phyloP scores from a whole-genome alignment of 352 stramenopile genomes.

The Phytophthora sansomeana region DNA sequence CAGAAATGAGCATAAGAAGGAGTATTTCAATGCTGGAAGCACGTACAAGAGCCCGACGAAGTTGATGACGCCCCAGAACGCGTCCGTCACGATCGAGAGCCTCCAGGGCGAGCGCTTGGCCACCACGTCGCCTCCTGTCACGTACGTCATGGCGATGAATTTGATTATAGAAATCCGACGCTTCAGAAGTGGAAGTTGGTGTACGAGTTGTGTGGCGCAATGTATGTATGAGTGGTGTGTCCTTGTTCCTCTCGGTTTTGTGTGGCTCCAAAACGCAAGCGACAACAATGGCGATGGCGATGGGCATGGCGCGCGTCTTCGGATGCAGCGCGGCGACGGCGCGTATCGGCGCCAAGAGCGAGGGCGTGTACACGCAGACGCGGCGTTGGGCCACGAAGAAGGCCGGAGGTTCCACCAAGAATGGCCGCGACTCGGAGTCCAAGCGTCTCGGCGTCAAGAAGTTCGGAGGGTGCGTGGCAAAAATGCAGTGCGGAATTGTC shows the following conservation, averaged over 20 bases:
- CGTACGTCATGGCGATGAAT: constrained; percentile 60
- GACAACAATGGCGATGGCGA: constrained; percentile 71
- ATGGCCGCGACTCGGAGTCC: constrained; percentile 97
- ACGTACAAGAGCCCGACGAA: constrained; percentile 84
- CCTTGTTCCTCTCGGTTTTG: too few species aligned
- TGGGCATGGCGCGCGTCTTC: constrained; percentile 77
- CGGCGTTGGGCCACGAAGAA: constrained; percentile 95
- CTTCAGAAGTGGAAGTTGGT: constrained; percentile 10
- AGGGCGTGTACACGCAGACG: constrained; percentile 62
- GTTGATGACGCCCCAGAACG: constrained; percentile 78
- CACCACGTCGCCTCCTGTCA: constrained; percentile 68
- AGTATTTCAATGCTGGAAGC: not conserved
- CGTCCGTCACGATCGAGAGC: constrained; percentile 72
- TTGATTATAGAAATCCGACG: not conserved
- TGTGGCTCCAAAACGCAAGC: constrained; percentile 24
- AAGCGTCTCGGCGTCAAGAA: constrained; percentile 98
- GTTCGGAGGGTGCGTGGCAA: constrained; percentile 84
- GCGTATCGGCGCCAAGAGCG: constrained; percentile 32
- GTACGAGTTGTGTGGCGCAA: not conserved
- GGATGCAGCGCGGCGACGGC: constrained; percentile 43
- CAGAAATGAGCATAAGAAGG: constrained; percentile 1
- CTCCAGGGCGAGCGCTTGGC: constrained; percentile 73
- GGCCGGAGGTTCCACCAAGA: constrained; percentile 96
- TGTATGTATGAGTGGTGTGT: too few species aligned
- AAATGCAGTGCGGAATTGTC: not conserved